Conservation (phyloP, 768 basidiomycete genomes). For the Harrya chromipes region DNA sequence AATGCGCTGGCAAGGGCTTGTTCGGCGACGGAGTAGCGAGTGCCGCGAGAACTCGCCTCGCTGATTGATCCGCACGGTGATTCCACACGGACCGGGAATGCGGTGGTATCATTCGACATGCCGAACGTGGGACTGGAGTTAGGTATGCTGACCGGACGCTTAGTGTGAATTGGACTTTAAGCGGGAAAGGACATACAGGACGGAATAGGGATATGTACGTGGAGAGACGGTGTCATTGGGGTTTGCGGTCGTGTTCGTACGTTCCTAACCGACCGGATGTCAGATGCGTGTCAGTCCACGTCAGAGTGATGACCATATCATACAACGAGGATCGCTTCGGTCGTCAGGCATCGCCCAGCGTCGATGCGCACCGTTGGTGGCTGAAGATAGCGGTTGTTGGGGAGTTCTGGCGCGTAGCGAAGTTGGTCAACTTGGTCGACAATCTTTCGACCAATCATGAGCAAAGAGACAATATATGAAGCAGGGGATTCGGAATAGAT, state of each 20-base stretch:
- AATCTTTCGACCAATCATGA: conserved; percentile 28
- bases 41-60: conserved; percentile 29
- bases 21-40: conserved; percentile 47
- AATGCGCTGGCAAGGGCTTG: conserved; percentile 38
- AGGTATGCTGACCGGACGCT: conserved; percentile 21
- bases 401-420: conserved; percentile 8
- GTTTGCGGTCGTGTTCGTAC: conserved; percentile 16
- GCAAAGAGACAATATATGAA: conserved; percentile 6
- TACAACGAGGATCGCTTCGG: conserved; percentile 12
- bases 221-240: conserved; percentile 3
- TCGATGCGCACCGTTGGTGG: conserved; percentile 17
- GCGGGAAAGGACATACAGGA: conserved; percentile 21
- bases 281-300: not conserved
- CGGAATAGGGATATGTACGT: not conserved
- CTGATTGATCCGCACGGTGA: conserved; percentile 28
- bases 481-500: conserved; percentile 3
- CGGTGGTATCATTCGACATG: conserved; percentile 13
- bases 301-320: not conserved
- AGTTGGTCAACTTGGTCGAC: conserved; percentile 26
- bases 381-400: conserved; percentile 4
- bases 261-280: conserved; percentile 15
- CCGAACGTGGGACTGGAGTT: conserved; percentile 16
- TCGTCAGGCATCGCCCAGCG: conserved; percentile 2
- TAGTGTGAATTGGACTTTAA: conserved; percentile 12
- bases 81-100: conserved; percentile 4